Conservation (phyloP, 768 basidiomycete species). For the Hericium coralloides region DNA sequence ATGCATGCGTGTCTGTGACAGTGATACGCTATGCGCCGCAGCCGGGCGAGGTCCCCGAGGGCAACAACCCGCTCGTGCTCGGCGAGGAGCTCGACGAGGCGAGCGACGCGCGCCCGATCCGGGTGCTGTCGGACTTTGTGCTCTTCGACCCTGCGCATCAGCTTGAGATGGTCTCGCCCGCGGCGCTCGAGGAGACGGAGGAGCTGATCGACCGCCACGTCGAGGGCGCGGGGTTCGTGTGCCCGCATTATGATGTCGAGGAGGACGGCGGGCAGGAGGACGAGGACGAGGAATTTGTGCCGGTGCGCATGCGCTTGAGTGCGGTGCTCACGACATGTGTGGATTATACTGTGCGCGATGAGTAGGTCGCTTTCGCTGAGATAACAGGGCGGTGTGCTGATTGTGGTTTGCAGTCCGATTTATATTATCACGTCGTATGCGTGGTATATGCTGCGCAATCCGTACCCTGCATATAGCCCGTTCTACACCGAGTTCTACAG, state of each 20-base stretch:
- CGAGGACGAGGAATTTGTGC: conserved; percentile 5
- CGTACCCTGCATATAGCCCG: not conserved
- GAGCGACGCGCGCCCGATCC: conserved; percentile 40
- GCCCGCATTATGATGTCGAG: conserved; percentile 32
- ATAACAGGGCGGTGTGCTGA: not conserved
- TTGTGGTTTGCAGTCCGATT: conserved; percentile 37
- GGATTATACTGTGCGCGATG: conserved; percentile 39
- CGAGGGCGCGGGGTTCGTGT: conserved; percentile 48
- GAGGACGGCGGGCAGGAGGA: conserved; percentile 22
- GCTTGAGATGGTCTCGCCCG: conserved; percentile 40
- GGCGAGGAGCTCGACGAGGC: not conserved
- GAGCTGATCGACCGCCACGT: conserved; percentile 21
- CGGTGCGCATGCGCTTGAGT: conserved; percentile 26
- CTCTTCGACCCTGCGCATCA: conserved; percentile 47
- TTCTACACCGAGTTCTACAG: not conserved
- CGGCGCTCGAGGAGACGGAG: conserved; percentile 35
- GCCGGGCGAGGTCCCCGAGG: conserved; percentile 7
- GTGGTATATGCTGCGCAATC: not conserved
- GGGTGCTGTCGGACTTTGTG: conserved; percentile 46
- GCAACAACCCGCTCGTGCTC: not conserved
- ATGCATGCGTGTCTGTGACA: not conserved
- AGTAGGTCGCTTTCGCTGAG: conserved; percentile 39
- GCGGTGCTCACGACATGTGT: conserved; percentile 15
- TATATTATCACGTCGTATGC: conserved; percentile 41
- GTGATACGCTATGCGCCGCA: conserved; percentile 3